phyloP scores from a whole-genome alignment of 1,284 basidiomycete species.

The Boletus coffeatus region DNA sequence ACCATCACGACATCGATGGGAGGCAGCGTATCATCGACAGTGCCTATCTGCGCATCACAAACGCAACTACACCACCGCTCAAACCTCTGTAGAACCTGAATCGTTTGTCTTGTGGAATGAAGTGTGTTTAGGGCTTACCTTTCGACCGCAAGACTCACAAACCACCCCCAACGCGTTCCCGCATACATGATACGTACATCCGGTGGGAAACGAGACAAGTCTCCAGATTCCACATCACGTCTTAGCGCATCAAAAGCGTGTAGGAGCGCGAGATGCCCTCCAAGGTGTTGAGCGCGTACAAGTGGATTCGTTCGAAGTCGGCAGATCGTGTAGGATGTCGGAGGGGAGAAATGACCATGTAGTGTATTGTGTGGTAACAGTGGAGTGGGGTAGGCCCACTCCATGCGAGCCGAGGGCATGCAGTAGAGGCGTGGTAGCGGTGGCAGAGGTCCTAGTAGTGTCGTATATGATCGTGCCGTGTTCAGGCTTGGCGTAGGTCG shows the following conservation, averaged over 20 bases:
- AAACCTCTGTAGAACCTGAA: constrained; percentile 9
- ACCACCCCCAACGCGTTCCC: constrained; percentile 27
- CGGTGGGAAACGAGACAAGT: constrained; percentile 8
- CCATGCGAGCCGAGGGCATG: too few species aligned
- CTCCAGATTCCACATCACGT: constrained; percentile 5
- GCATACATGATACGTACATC: constrained; percentile 18
- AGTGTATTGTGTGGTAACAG: neutral
- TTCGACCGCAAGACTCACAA: constrained; percentile 26
- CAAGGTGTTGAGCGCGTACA: constrained; percentile 8
- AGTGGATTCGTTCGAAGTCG: constrained; percentile 5
- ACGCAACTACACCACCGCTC: constrained; percentile 15
- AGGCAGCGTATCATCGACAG: constrained; percentile 21
- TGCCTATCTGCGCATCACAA: neutral
- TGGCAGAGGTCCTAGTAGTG: too few species aligned
- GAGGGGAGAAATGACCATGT: neutral
- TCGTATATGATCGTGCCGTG: too few species aligned
- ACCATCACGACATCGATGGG: constrained; percentile 43
- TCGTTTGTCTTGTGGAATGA: neutral
- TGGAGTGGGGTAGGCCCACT: too few species aligned
- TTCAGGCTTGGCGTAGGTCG: too few species aligned
- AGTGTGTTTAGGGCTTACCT: constrained; percentile 11
- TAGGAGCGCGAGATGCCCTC: constrained; percentile 14
- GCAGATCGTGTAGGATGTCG: constrained; percentile 7
- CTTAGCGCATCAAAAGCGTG: constrained; percentile 9
- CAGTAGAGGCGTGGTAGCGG: too few species aligned